These are phyloP conservation scores for Termitomyces sp. DNA, from an alignment of 768 basidiomycete species.

Conservation along the genomic window DNA sequence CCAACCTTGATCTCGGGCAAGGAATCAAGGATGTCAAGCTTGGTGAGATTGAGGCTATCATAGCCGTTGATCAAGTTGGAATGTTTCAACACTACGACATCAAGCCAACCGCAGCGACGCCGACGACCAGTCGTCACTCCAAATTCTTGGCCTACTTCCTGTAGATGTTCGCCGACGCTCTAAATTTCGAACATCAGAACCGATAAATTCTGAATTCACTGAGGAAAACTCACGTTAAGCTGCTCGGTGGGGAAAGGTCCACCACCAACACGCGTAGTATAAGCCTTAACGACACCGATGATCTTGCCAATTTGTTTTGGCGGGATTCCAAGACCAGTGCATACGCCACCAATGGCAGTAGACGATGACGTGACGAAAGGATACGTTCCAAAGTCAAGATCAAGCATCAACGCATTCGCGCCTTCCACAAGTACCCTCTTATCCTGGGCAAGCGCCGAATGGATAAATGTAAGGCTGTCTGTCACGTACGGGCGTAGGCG, in stretches of 20 bases:
- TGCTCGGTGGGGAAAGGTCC: constrained; percentile 98
- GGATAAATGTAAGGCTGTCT: constrained; percentile 84
- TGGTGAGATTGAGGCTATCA: constrained; percentile 89
- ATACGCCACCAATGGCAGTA: constrained; percentile 91
- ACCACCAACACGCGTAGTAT: constrained; percentile 97
- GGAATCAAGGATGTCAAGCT: constrained; percentile 87
- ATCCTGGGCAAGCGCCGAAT: constrained; percentile 66
- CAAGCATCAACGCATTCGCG: constrained; percentile 98
- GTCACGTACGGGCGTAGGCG: constrained; percentile 84
- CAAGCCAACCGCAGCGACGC: constrained; percentile 95
- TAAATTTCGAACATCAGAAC: constrained; percentile 22
- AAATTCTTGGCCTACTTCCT: constrained; percentile 90
- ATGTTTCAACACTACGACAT: constrained; percentile 91
- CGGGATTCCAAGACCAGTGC: constrained; percentile 96
- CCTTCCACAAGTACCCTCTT: constrained; percentile 93
- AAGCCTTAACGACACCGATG: constrained; percentile 95
- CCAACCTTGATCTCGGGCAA: constrained; percentile 86
- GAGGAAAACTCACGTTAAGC: constrained; percentile 58
- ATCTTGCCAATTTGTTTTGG: constrained; percentile 81
- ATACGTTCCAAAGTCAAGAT: constrained; percentile 97
- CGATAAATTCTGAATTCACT: not conserved
- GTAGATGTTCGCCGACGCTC: constrained; percentile 81
- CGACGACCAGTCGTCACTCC: constrained; percentile 91
- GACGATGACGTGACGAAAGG: constrained; percentile 96
- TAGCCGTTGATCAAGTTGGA: constrained; percentile 96